Evolutionary conservation across 2,329 filamentous ascomycete genomes (phyloP), one percentile per base, ranked within the genome.

Genomic region (Aureobasidium uvarum): DNA sequence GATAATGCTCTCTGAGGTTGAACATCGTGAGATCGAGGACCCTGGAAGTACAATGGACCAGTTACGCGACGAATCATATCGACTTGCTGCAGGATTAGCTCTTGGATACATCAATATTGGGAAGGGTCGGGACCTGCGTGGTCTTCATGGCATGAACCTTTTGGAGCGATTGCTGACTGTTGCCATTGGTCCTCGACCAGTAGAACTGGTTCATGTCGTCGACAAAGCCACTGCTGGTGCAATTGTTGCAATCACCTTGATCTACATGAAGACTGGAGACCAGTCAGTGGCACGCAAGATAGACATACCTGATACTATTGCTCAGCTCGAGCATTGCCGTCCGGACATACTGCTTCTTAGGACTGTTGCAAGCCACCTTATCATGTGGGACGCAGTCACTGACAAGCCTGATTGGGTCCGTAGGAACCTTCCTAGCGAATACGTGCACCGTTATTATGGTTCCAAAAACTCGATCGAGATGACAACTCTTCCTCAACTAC

Each of bases 221-320:
- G 96, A 99, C 74, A 89, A 94, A 71, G 93, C 94, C 6, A 95
- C 92, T 11, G 91, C 96, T 1, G 95, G 91, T n/a, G 94, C 95
- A 1, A 92, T 96, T 8, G 86, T 98, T 71, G 94, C 95, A 0
- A 83, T 97, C 66, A 86, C 92, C 1, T 84, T 99, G 63, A 94
- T 99, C 38, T 99, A 94, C 76, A 95, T 99, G 91, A 98, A 98
- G 77, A 95, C 94, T 0, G 91, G 96, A 69, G 91, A 99, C 73
- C 84, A 86, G 66, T 87, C 90, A 18, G 85, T 99, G 23, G 95
- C 95, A 3, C 86, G 89, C 65, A 98, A 97, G 79, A 89, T 99
- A 62, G 92, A 98, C 74, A 88, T 98, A 0, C 96, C 96, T 0
- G 90, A 96, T 69, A 96, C 95, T 0, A 80, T 90, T 31, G 83